Conservation (phyloP, 2,329 filamentous ascomycete species). For the Bisporella sp. region DNA sequence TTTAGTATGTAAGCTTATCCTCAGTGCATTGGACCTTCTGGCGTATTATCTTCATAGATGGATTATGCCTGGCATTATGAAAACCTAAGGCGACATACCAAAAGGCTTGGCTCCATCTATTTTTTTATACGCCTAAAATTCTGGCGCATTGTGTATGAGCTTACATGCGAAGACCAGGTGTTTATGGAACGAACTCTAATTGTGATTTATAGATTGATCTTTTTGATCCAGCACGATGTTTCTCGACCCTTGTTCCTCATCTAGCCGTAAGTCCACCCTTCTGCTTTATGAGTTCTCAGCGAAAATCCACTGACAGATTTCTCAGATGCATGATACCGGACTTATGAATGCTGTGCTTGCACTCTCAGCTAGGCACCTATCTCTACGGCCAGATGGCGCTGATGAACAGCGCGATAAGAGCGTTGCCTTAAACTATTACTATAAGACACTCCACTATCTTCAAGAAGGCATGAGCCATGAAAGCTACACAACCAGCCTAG, state of each 20-base stretch:
- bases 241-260: slow-evolving; percentile 28
- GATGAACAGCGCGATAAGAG: slow-evolving; percentile 25
- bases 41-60: no score
- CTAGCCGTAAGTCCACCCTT: slow-evolving; percentile 21
- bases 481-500: slow-evolving; percentile 48
- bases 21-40: no score
- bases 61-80: no score
- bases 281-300: no score
- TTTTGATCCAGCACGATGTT: slow-evolving; percentile 28
- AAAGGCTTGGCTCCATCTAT: no score
- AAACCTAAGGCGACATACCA: no score
- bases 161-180: slow-evolving; percentile 17
- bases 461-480: slow-evolving; percentile 51
- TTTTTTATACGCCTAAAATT: no score
- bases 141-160: no score
- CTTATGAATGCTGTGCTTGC: neutral
- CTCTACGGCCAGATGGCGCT: no score
- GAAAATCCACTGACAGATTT: no score
- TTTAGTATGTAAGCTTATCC: no score
- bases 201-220: slow-evolving; percentile 22
- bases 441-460: slow-evolving; percentile 55
- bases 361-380: neutral
- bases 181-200: neutral
- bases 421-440: slow-evolving; percentile 47
- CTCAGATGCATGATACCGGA: neutral